phyloP scores from a whole-genome alignment of 1,139 yeast genomes.

The Kodamaea fungicola region DNA sequence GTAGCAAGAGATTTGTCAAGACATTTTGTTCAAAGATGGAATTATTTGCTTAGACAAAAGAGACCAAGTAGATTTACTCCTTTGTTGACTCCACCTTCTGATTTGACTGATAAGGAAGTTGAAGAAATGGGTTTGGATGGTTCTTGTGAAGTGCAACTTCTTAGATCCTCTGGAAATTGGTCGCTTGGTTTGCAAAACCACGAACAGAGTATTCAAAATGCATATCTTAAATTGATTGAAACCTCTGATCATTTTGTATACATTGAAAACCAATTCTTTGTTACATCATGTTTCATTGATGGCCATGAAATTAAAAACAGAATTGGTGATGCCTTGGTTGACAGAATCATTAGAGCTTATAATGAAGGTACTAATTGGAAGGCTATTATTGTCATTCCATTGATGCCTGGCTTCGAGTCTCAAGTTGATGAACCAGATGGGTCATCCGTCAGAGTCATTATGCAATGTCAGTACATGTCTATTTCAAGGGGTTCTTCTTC shows the following conservation, averaged over 20 bases:
- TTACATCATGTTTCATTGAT: constrained; percentile 83
- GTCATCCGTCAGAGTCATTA: constrained; percentile 87
- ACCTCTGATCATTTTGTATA: constrained; percentile 90
- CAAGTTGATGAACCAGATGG: constrained; percentile 94
- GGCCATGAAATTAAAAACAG: constrained; percentile 83
- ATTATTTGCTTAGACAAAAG: constrained; percentile 85
- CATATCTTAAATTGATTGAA: constrained; percentile 86
- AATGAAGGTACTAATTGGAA: constrained; percentile 78
- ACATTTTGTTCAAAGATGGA: constrained; percentile 98
- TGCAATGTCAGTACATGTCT: constrained; percentile 95
- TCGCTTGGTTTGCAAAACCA: constrained; percentile 81
- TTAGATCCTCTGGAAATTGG: constrained; percentile 92
- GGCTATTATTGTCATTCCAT: constrained; percentile 85
- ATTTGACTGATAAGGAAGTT: constrained; percentile 71
- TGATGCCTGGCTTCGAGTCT: constrained; percentile 97
- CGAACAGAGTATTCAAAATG: constrained; percentile 90
- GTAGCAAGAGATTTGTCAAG: constrained; percentile 90
- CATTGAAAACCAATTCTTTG: constrained; percentile 91
- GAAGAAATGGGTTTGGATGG: constrained; percentile 65
- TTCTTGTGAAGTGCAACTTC: constrained; percentile 85
- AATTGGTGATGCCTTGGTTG: constrained; percentile 95
- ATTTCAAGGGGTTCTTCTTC: constrained; percentile 91
- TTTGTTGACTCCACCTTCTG: constrained; percentile 86
- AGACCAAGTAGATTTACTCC: constrained; percentile 95
- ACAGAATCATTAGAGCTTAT: constrained; percentile 86